Evolutionary conservation across 441 rosid species (phyloP), one percentile per base, ranked within the genome.

Genomic region (Adansonia gregorii): DNA sequence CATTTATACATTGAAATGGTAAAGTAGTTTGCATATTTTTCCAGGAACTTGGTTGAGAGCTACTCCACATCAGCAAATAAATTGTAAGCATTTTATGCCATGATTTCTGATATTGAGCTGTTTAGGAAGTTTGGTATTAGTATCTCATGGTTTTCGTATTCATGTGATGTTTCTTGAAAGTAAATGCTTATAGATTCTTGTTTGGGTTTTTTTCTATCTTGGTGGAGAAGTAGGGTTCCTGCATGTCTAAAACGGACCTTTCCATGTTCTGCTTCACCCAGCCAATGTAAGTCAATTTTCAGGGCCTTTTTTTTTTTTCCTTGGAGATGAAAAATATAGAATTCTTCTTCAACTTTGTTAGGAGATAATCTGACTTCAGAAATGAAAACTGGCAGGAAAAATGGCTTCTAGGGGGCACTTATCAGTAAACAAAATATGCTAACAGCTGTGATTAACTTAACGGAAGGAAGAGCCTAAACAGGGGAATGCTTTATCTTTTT

Each of bases 21-120:
- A 76, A 76, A 59, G 3, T 24, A 24, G 27, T n/a, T 55, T 55
- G 60, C 22, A 46, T 76, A 20, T 31, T 74, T 77, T 72, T 80
- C 11, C 85, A 93, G 99, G 85, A 95, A 95, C 81, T 72, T 89
- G 80, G 96, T 89, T 70, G 99, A 93, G 87, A 88, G 98, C 86
- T 93, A 86, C 82, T 84, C 85, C 31, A 66, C 85, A 2, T 70
- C 88, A 39, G 15, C 64, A 14, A 78, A 76, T 45, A 88, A 84
- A 76, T 65, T 79, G 99, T 95, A 87, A 90, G 95, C 51, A 82
- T 76, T 78, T 55, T 41, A 76, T 66, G 49, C 75, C 75, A 49
- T 39, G 9, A 24, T 31, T 8, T 73, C 56, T 54, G 41, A 75
- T 39, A 17, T 61, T 0, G 46, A 39, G 39, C 46, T 58, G 73